Percentiles rank a stretch among this genome's conserved stretches.
phyloP scores from a whole-genome alignment of 2,329 filamentous ascomycete genomes.

The Xylariaceae sp. region DNA sequence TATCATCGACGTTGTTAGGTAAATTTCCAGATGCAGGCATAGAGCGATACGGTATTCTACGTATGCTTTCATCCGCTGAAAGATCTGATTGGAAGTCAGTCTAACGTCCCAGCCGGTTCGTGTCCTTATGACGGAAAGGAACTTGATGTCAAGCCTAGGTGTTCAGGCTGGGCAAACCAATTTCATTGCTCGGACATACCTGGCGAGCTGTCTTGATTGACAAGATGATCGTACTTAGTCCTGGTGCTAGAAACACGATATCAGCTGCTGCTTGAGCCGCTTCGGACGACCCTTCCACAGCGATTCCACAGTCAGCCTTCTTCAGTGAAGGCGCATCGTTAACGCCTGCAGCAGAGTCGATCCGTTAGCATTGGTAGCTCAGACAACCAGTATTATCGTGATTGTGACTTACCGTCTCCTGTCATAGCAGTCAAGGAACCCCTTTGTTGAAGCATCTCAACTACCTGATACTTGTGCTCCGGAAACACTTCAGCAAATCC shows the following conservation, averaged over 20 bases:
- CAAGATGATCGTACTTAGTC: constrained; percentile 66
- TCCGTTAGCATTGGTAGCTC: constrained; percentile 5
- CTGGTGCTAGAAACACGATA: constrained; percentile 70
- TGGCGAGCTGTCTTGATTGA: constrained; percentile 68
- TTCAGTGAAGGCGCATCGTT: constrained; percentile 71
- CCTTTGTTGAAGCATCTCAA: constrained; percentile 71
- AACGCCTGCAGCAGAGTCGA: constrained; percentile 43
- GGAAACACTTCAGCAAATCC: constrained; percentile 72
- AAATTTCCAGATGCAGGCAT: constrained; percentile 70
- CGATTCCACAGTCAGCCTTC: constrained; percentile 71
- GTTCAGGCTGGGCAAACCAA: not conserved
- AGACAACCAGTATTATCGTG: not conserved
- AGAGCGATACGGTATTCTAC: constrained; percentile 74
- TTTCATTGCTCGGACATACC: constrained; percentile 19
- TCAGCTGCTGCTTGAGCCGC: constrained; percentile 69
- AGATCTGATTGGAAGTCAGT: constrained; percentile 48
- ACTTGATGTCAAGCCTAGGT: not conserved
- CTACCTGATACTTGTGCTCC: constrained; percentile 73
- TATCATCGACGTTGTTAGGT: constrained; percentile 73
- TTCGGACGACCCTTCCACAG: constrained; percentile 67
- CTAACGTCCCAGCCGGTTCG: not conserved
- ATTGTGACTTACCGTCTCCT: constrained; percentile 50
- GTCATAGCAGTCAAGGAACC: constrained; percentile 72
- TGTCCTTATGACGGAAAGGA: not conserved
- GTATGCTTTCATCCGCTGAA: constrained; percentile 75